Percentiles rank a stretch among this genome's conserved stretches.
phyloP scores from a whole-genome alignment of 495 filamentous ascomycete species.

The Penicillium lividum region DNA sequence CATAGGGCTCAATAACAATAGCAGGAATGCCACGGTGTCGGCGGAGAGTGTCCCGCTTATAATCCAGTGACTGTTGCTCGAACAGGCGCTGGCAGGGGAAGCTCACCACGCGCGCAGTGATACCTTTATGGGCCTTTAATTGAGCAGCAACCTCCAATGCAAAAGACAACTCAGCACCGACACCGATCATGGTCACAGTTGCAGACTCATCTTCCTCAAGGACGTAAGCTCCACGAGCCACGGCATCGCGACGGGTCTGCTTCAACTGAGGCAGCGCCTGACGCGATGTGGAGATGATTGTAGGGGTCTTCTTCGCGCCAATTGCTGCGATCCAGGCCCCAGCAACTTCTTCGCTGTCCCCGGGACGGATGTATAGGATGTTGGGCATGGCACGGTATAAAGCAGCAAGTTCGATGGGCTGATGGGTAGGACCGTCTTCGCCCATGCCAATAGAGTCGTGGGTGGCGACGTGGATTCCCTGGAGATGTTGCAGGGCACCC shows the following conservation, averaged over 20 bases:
- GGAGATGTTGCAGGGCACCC: conserved; percentile 58
- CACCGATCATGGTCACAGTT: conserved; percentile 49
- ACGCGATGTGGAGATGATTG: conserved; percentile 52
- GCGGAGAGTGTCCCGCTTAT: conserved; percentile 44
- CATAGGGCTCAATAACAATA: conserved; percentile 58
- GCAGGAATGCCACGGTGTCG: conserved; percentile 39
- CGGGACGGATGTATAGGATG: conserved; percentile 57
- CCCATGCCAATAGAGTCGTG: conserved; percentile 62
- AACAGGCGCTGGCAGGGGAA: conserved; percentile 59
- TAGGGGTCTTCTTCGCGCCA: conserved; percentile 41
- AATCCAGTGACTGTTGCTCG: conserved; percentile 50
- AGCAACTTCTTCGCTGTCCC: conserved; percentile 57
- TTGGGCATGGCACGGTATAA: conserved; percentile 64
- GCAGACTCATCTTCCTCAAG: conserved; percentile 43
- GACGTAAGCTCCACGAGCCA: conserved; percentile 49
- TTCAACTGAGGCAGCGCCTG: conserved; percentile 45
- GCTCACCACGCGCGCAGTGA: conserved; percentile 51
- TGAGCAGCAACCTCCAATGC: conserved; percentile 41
- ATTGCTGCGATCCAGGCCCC: conserved; percentile 57
- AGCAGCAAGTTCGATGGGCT: conserved; percentile 58
- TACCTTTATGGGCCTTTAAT: conserved; percentile 32
- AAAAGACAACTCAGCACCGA: conserved; percentile 50
- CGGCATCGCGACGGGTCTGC: conserved; percentile 42
- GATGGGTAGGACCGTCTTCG: conserved; percentile 63
- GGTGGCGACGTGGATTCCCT: conserved; percentile 59